phyloP scores from a whole-genome alignment of 164 flowering plant genomes.

The Tetracentron sinense region DNA sequence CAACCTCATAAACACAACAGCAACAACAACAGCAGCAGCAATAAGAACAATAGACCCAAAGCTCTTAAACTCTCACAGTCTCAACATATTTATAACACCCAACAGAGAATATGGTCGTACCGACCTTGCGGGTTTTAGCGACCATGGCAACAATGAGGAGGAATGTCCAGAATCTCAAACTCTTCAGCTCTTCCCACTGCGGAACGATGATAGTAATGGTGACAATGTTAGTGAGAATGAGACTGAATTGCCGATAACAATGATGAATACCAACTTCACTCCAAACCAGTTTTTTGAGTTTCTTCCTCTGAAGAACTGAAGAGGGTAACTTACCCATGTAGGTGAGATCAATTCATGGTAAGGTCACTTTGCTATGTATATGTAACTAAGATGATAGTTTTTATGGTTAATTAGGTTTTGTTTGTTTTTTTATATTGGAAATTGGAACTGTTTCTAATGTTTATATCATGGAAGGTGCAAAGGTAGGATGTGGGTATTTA shows the following conservation, averaged over 20 bases:
- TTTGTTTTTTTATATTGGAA: too few species aligned
- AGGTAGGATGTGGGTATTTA: too few species aligned
- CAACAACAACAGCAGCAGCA: constrained; percentile 5
- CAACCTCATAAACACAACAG: constrained; percentile 15
- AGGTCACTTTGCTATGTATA: too few species aligned
- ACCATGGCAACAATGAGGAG: neutral
- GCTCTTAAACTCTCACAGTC: constrained; percentile 18
- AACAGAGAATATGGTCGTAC: too few species aligned
- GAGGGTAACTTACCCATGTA: constrained; percentile 9
- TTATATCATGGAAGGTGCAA: too few species aligned
- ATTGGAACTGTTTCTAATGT: too few species aligned
- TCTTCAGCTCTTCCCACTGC: constrained; percentile 64
- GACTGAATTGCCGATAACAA: constrained; percentile 8
- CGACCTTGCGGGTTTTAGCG: too few species aligned
- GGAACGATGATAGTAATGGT: constrained; percentile 12
- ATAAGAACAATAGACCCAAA: too few species aligned
- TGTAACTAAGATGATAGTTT: too few species aligned
- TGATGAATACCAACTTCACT: constrained; percentile 19
- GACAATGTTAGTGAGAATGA: constrained; percentile 19
- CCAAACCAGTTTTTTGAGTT: constrained; percentile 61
- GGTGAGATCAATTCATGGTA: too few species aligned
- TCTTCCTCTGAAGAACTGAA: constrained; percentile 59
- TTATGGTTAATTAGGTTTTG: constrained; percentile 8
- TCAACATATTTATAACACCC: constrained; percentile 24
- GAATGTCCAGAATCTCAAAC: constrained; percentile 41